Evolutionary conservation across 129 eudicot species (phyloP).

Genomic region (Artemisia annua): DNA sequence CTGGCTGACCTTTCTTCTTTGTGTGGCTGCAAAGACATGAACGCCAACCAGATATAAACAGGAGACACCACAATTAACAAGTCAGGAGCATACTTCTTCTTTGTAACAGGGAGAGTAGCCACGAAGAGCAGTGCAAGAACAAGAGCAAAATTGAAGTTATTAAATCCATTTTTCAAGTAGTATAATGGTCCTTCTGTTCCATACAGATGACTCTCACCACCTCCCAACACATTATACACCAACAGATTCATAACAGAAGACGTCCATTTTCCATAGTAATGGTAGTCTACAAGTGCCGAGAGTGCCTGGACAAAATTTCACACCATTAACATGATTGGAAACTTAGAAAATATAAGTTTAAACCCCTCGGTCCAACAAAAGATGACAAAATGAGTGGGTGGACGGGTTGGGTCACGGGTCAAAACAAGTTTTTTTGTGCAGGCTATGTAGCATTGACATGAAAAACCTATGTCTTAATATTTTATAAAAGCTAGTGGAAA

Average conservation of each 20-base stretch:
- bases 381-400: no score
- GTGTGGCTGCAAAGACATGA: conserved; percentile 99
- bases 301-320: conserved; percentile 52
- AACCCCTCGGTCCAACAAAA: not conserved
- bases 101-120: conserved; percentile 62
- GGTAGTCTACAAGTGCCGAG: conserved; percentile 66
- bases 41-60: conserved; percentile 87
- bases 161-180: conserved; percentile 87
- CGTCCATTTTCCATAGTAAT: conserved; percentile 87
- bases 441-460: no score
- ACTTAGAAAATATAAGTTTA: not conserved
- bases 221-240: conserved; percentile 86
- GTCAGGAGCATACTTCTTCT: conserved; percentile 80
- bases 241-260: conserved; percentile 85
- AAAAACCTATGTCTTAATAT: no score
- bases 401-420: no score
- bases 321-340: not conserved
- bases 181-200: conserved; percentile 88
- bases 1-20: conserved; percentile 90
- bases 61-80: conserved; percentile 76
- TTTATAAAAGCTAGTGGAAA: no score
- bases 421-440: no score
- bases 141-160: conserved; percentile 85
- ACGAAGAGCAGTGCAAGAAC: conserved; percentile 84
- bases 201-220: conserved; percentile 97